Percentiles rank a stretch among this genome's conserved stretches.
These are phyloP conservation scores for Xylaria bambusicola DNA, from an alignment of 495 filamentous ascomycete genomes.

Conservation along the genomic window DNA sequence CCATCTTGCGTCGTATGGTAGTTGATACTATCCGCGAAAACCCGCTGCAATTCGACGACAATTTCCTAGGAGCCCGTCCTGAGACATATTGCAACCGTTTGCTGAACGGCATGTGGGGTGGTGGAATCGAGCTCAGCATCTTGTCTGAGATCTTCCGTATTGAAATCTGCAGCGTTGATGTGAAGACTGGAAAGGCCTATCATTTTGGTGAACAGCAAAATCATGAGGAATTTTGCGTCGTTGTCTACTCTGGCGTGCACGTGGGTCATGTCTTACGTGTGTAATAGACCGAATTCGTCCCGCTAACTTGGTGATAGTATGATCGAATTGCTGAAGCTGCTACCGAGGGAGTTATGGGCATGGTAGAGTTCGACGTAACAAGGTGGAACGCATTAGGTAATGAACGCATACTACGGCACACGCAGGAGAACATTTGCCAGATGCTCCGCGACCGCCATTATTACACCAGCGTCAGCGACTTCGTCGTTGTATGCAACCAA, in stretches of 20 bases:
- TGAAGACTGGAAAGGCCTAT: conserved; percentile 57
- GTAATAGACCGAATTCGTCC: background rate
- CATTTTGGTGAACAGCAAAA: conserved; percentile 75
- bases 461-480: conserved; percentile 84
- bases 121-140: conserved; percentile 85
- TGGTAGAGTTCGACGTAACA: conserved; percentile 65
- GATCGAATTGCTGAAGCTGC: conserved; percentile 82
- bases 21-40: conserved; percentile 77
- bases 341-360: conserved; percentile 55
- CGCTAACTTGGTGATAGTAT: conserved; percentile 51
- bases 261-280: background rate
- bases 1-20: conserved; percentile 72
- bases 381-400: conserved; percentile 70
- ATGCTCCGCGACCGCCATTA: conserved; percentile 70
- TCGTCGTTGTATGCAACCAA: conserved; percentile 79
- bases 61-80: conserved; percentile 72
- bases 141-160: conserved; percentile 82
- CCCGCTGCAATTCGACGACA: conserved; percentile 69
- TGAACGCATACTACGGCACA: conserved; percentile 66
- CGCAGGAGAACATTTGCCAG: conserved; percentile 68
- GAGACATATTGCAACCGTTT: conserved; percentile 86
- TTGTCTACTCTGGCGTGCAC: conserved; percentile 93
- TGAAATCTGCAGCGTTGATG: conserved; percentile 84
- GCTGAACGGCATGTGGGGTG: conserved; percentile 83
- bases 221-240: conserved; percentile 64